A percentile compares a stretch with the other conserved stretches of the same genome.
Conservation (phyloP, 164 flowering plant species). For the Berberis thunbergii region DNA sequence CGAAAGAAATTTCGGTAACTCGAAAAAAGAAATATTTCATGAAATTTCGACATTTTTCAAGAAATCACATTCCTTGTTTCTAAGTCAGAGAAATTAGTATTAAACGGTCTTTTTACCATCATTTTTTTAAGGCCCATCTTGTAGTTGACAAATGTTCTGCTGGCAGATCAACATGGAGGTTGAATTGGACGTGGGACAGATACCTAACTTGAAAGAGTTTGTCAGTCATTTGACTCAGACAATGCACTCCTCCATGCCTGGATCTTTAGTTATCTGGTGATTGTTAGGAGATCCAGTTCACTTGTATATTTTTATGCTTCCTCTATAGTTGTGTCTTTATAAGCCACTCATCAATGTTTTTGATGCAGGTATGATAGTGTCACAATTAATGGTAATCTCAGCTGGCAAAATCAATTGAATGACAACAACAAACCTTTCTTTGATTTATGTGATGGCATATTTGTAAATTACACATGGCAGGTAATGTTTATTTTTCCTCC, state of each 20-base stretch:
- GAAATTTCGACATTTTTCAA: too few species aligned
- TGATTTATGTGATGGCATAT: slow-evolving; percentile 90
- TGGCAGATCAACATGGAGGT: slow-evolving; percentile 85
- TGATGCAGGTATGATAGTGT: slow-evolving; percentile 83
- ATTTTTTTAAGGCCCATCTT: neutral
- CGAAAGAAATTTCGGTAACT: too few species aligned
- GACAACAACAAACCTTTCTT: slow-evolving; percentile 79
- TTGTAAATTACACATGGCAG: slow-evolving; percentile 80
- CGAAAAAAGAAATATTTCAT: too few species aligned
- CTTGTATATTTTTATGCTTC: neutral
- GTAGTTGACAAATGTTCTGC: slow-evolving; percentile 6
- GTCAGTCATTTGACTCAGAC: slow-evolving; percentile 53
- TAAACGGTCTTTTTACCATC: neutral
- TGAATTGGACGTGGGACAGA: slow-evolving; percentile 34
- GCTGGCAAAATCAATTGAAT: slow-evolving; percentile 78
- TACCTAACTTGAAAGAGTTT: slow-evolving; percentile 71
- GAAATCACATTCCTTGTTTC: too few species aligned
- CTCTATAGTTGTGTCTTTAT: neutral
- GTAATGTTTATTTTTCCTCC: slow-evolving; percentile 22
- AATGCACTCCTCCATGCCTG: slow-evolving; percentile 65
- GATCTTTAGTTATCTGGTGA: slow-evolving; percentile 81
- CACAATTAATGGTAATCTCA: slow-evolving; percentile 53
- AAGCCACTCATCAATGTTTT: slow-evolving; percentile 2
- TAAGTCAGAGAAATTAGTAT: too few species aligned
- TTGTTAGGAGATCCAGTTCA: slow-evolving; percentile 3